Conservation (phyloP, 257 asterid genomes). For the Prunella vulgaris region DNA sequence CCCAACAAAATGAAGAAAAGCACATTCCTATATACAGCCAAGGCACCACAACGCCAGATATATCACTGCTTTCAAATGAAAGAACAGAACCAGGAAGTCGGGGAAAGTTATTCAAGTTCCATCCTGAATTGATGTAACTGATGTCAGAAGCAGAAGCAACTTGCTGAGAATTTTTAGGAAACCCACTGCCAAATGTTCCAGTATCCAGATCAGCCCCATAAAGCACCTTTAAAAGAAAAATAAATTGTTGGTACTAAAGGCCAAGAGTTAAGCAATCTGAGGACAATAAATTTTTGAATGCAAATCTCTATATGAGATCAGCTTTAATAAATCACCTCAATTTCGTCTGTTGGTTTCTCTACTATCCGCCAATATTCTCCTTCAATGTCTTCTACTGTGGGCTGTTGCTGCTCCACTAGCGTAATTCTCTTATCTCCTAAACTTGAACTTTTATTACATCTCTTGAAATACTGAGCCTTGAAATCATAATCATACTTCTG, state of each 20-base stretch:
- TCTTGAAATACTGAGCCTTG: constrained; percentile 72
- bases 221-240: constrained; percentile 43
- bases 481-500: constrained; percentile 82
- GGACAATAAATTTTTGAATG: neutral
- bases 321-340: constrained; percentile 50
- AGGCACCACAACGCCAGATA: constrained; percentile 85
- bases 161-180: constrained; percentile 49
- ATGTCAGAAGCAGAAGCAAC: constrained; percentile 41
- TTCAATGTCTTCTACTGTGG: constrained; percentile 75
- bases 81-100: constrained; percentile 82
- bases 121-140: constrained; percentile 62
- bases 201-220: constrained; percentile 92
- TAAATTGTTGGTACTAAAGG: neutral
- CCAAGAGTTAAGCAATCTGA: constrained; percentile 14
- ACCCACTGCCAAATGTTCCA: constrained; percentile 81
- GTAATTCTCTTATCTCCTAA: constrained; percentile 25
- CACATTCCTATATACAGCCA: constrained; percentile 92
- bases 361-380: constrained; percentile 97
- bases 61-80: constrained; percentile 69
- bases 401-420: constrained; percentile 48
- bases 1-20: constrained; percentile 84
- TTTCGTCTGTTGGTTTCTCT: constrained; percentile 83
- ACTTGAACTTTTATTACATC: constrained; percentile 22
- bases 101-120: constrained; percentile 87
- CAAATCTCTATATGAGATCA: neutral